Evolutionary conservation across 176 grass and related monocot genomes (phyloP).

Genomic region (Raddia distichophylla): DNA sequence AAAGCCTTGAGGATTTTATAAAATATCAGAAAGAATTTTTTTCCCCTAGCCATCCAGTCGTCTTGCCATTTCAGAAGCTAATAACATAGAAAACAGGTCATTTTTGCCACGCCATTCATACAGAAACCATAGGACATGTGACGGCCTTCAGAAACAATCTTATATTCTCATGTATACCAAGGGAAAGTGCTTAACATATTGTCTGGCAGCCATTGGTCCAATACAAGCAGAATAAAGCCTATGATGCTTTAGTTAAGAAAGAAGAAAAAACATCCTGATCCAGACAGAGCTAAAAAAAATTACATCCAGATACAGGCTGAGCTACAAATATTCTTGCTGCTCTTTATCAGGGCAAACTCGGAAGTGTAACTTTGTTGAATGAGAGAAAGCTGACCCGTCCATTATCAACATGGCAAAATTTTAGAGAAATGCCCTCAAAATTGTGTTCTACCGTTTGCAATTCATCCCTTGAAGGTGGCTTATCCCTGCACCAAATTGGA

Average conservation of each 20-base stretch:
- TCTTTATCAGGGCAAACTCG: slow-evolving; percentile 56
- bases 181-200: too few relatives aligned
- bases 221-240: background rate
- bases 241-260: background rate
- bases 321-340: background rate
- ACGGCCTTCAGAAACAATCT: background rate
- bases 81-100: background rate
- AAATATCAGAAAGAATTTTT: background rate
- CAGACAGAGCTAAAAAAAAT: background rate
- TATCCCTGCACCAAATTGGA: slow-evolving; percentile 37
- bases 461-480: slow-evolving; percentile 53
- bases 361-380: slow-evolving; percentile 46
- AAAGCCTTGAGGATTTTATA: background rate
- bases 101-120: background rate
- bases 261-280: background rate
- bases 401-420: slow-evolving; percentile 62
- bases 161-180: background rate
- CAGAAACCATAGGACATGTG: background rate
- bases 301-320: background rate
- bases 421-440: slow-evolving; percentile 51
- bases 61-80: background rate
- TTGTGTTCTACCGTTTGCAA: slow-evolving; percentile 49
- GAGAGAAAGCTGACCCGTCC: slow-evolving; percentile 63
- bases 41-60: background rate
- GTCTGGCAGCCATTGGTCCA: background rate